Percentiles rank a stretch among this genome's conserved stretches.
Conservation (phyloP, 1,139 yeast genomes). For the Yamadazyma aaseri region DNA sequence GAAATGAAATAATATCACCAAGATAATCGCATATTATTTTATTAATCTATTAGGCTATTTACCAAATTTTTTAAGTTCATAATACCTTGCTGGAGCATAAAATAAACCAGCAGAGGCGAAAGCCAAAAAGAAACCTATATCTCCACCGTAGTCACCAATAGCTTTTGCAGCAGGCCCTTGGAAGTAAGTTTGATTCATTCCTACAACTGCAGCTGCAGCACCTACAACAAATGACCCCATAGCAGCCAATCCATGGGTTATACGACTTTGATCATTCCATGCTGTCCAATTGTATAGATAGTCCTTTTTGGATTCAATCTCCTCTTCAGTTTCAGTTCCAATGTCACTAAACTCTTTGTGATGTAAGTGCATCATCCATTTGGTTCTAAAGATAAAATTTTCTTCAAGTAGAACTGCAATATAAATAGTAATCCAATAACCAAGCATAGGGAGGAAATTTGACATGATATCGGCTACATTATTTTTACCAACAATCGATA, state of each 20-base stretch:
- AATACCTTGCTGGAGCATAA: slow-evolving; percentile 63
- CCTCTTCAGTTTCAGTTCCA: slow-evolving; percentile 5
- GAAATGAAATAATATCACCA: no score
- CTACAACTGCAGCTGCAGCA: slow-evolving; percentile 74
- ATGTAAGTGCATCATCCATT: slow-evolving; percentile 47
- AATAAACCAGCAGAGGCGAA: slow-evolving; percentile 68
- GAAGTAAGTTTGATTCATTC: slow-evolving; percentile 80
- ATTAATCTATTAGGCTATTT: slow-evolving; percentile 20
- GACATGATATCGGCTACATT: slow-evolving; percentile 73
- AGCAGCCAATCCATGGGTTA: slow-evolving; percentile 69
- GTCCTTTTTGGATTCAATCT: slow-evolving; percentile 3
- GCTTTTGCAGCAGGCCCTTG: slow-evolving; percentile 65
- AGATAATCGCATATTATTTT: neutral
- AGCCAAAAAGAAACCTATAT: slow-evolving; percentile 78
- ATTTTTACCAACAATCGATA: slow-evolving; percentile 75
- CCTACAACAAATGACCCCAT: slow-evolving; percentile 59
- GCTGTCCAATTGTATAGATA: slow-evolving; percentile 57
- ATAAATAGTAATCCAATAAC: slow-evolving; percentile 90
- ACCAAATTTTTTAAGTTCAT: slow-evolving; percentile 59
- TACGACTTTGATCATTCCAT: slow-evolving; percentile 57
- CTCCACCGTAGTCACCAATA: slow-evolving; percentile 64
- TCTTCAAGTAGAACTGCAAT: slow-evolving; percentile 72
- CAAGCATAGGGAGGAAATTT: slow-evolving; percentile 92
- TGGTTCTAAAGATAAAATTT: slow-evolving; percentile 66
- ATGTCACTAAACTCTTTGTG: slow-evolving; percentile 46